Evolutionary conservation across 495 filamentous ascomycete genomes (phyloP).

Genomic region (Chlorociboria aeruginascens): DNA sequence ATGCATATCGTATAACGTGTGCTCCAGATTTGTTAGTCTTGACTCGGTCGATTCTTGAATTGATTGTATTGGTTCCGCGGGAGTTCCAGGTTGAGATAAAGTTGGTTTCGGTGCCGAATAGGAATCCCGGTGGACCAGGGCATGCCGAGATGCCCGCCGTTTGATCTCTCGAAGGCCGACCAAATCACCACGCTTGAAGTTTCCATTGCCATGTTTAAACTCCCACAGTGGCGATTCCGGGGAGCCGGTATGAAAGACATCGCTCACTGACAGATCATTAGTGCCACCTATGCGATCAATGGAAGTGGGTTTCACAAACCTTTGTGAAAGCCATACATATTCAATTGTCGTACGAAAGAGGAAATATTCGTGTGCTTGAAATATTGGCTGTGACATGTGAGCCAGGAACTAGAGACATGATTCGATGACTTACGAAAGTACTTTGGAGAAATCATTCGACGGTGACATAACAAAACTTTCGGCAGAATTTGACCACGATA

Average conservation of each 20-base stretch:
- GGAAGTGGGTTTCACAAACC: slow-evolving; percentile 37
- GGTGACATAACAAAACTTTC: slow-evolving; percentile 99
- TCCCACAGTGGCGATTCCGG: slow-evolving; percentile 95
- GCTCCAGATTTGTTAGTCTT: slow-evolving; percentile 65
- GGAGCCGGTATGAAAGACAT: slow-evolving; percentile 95
- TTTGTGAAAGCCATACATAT: slow-evolving; percentile 99
- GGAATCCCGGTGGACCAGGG: slow-evolving; percentile 89
- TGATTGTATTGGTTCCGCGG: slow-evolving; percentile 60
- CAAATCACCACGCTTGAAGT: slow-evolving; percentile 90
- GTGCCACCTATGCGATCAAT: neutral
- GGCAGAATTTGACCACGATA: slow-evolving; percentile 85
- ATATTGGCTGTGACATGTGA: slow-evolving; percentile 50
- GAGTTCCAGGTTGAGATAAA: slow-evolving; percentile 68
- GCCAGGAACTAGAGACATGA: slow-evolving; percentile 2
- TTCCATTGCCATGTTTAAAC: slow-evolving; percentile 97
- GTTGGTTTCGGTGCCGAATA: slow-evolving; percentile 63
- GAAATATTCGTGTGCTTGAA: slow-evolving; percentile 99
- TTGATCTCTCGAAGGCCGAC: slow-evolving; percentile 92
- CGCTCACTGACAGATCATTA: slow-evolving; percentile 60
- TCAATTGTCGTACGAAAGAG: slow-evolving; percentile 93
- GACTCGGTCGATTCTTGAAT: slow-evolving; percentile 64
- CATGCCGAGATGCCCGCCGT: slow-evolving; percentile 88
- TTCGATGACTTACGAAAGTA: slow-evolving; percentile 64
- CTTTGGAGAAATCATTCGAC: slow-evolving; percentile 95
- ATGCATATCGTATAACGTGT: slow-evolving; percentile 70